Base-by-base conservation (phyloP, 495 filamentous ascomycete genomes). In the Talaromyces borbonicus region DNA sequence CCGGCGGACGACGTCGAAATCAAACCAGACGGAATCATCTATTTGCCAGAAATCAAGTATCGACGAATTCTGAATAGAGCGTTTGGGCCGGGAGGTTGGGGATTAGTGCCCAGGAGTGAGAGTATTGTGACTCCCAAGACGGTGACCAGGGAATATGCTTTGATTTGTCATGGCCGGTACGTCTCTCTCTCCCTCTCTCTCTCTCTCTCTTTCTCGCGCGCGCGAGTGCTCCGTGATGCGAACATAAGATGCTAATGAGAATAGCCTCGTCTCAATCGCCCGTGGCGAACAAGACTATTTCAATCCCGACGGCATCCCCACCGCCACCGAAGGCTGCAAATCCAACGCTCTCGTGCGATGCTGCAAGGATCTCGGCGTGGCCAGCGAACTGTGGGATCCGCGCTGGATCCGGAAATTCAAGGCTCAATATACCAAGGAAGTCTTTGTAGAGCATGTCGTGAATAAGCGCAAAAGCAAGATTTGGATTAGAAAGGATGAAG, bases 31-130 rank as follows among this genome's bases (percentile, higher is more conserved):
- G 92, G 92, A 23, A 93, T 98, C 54, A 70, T 96, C 38, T 98
- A 96, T 59, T 73, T 98, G 45, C 92, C 92, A 11, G 92, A 98
- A 75, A 98, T 98, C 70, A 98, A 98, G 64, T 98, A 98, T 65
- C 73, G 92, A 18, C 73, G 92, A 30, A 95, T 96, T 47, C 65
- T 98, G 52, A 96, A 96, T 57, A 59, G 67, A 30, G 89, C 92
- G 0, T 98, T 98, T 65, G 92, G 92, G 0, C 92, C 92, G 2
- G 93, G 93, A 2, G 92, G 83, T 1, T 98, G 92, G 92, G 93
- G 92, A 1, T 63, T 98, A 29, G 92, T 86, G 32, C 92, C 92
- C 14, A 67, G 92, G 16, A 85, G 90, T 11, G 88, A 95, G 71
- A 83, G 89, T 48, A 87, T 90, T 36, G 87, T 98, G 4, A 92